A percentile compares a stretch with the other conserved stretches of the same genome.
These are phyloP conservation scores for Strombidium stylifer DNA, from an alignment of 73 alveolate species.

Conservation along the genomic window DNA sequence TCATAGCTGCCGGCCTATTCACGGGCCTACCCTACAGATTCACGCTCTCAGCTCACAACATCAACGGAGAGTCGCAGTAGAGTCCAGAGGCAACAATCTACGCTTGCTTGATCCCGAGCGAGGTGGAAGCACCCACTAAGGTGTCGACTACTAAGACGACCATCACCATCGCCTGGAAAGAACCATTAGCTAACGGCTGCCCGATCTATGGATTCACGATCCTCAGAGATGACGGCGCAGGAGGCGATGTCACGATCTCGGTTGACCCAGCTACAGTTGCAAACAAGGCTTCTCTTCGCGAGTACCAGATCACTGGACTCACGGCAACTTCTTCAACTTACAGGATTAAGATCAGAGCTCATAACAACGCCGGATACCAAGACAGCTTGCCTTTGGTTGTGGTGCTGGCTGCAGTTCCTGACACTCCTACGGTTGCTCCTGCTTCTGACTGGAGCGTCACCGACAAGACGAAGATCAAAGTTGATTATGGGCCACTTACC, in stretches of 20 bases:
- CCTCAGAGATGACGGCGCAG: conserved; percentile 51
- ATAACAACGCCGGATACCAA: conserved; percentile 53
- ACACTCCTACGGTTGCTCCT: conserved; percentile 43
- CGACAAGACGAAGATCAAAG: conserved; percentile 41
- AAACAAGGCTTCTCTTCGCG: conserved; percentile 49
- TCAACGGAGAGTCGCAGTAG: conserved; percentile 51
- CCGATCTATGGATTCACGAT: conserved; percentile 41
- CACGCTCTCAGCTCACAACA: conserved; percentile 30
- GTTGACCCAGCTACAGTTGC: conserved; percentile 43
- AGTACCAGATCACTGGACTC: conserved; percentile 9
- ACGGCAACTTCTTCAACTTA: conserved; percentile 29
- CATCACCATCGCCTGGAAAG: conserved; percentile 50
- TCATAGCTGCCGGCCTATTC: conserved; percentile 17
- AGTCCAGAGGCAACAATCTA: conserved; percentile 17
- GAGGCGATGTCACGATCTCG: conserved; percentile 15
- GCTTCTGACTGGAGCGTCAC: conserved; percentile 41
- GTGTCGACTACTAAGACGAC: conserved; percentile 39
- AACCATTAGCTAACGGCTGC: conserved; percentile 58
- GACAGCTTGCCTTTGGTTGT: conserved; percentile 43
- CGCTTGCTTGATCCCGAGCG: conserved; percentile 47
- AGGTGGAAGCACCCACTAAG: conserved; percentile 30
- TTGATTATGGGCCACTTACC: conserved; percentile 20
- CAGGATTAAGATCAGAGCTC: conserved; percentile 51
- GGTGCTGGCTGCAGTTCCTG: conserved; percentile 63
- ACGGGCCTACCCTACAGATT: conserved; percentile 56